Base-by-base conservation (phyloP, 768 basidiomycete genomes). In the Russula brevipes region DNA sequence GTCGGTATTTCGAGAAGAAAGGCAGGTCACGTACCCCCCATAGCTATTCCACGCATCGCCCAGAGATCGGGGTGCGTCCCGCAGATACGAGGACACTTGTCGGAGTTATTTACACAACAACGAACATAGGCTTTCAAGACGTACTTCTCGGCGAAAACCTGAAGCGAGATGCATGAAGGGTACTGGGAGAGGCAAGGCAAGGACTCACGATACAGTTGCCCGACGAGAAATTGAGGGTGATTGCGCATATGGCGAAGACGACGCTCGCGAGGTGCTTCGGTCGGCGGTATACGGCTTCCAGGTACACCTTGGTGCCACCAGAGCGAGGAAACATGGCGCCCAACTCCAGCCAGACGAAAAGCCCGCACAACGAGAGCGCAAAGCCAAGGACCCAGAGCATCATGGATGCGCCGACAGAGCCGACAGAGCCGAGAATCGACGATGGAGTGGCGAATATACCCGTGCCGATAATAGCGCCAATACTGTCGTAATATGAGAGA, bases 301-400 rank as follows among this genome's bases (percentile, higher is more conserved):
- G 73, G 66, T 85, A 85, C 1, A 85, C 83, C 70, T 86, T 85
- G 69, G 85, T 84, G 5, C 84, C 84, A 5, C 84, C 83, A 19
- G 81, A 82, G 1, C 84, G 77, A 4, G 84, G 84, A 63, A 80
- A 82, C 84, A 85, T 85, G 3, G 82, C 82, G 10, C 85, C 85
- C 50, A 80, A 81, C 64, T 85, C 84, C 19, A 85, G 79, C 83
- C 83, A 85, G 59, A 85, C 79, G 68, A 85, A 84, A 10, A 85
- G 71, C 0, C 83, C 84, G 55, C 82, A 85, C 64, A 81, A 80
- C 0, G 83, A 84, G 2, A 85, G 76, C 0, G 78, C 66, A 65
- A 85, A 83, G 5, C 84, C 85, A 44, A 85, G 78, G 2, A 85
- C 80, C 85, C 84, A 85, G 17, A 85, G 80, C 79, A 85, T 79